Conservation (phyloP, 352 stramenopile species). For the Peronospora destructor region DNA sequence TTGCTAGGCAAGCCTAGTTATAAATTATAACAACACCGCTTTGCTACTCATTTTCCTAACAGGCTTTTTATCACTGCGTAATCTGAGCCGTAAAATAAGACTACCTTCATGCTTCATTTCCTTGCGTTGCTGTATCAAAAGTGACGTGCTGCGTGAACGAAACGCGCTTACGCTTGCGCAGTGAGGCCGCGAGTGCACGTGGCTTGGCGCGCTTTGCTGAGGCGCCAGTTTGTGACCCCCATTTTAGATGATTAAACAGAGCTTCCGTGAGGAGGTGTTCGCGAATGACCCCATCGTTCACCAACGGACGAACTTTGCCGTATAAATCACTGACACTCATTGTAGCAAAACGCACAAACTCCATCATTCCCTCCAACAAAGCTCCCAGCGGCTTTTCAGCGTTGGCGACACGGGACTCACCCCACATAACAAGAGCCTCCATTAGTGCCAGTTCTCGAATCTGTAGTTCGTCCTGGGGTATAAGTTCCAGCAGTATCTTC, state of each 20-base stretch:
- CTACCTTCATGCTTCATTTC: constrained; percentile 9
- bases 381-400: constrained; percentile 40
- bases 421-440: constrained; percentile 75
- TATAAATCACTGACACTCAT: constrained; percentile 86
- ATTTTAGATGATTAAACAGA: constrained; percentile 84
- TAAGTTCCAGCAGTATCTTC: constrained; percentile 77
- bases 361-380: constrained; percentile 69
- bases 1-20: constrained; percentile 1
- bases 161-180: constrained; percentile 81
- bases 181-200: constrained; percentile 46
- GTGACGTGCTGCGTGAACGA: constrained; percentile 86
- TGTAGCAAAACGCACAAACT: constrained; percentile 76
- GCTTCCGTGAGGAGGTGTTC: constrained; percentile 72
- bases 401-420: constrained; percentile 52
- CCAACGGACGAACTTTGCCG: constrained; percentile 74
- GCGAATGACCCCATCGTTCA: constrained; percentile 54
- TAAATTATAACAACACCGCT: constrained; percentile 23
- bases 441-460: constrained; percentile 76
- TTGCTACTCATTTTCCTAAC: neutral
- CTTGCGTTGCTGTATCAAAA: constrained; percentile 45
- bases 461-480: constrained; percentile 77
- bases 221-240: constrained; percentile 57
- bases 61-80: neutral
- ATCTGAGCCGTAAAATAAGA: neutral
- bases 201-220: constrained; percentile 57